Base-by-base conservation (phyloP, 2,329 filamentous ascomycete genomes). In the Ciborinia camelliae region DNA sequence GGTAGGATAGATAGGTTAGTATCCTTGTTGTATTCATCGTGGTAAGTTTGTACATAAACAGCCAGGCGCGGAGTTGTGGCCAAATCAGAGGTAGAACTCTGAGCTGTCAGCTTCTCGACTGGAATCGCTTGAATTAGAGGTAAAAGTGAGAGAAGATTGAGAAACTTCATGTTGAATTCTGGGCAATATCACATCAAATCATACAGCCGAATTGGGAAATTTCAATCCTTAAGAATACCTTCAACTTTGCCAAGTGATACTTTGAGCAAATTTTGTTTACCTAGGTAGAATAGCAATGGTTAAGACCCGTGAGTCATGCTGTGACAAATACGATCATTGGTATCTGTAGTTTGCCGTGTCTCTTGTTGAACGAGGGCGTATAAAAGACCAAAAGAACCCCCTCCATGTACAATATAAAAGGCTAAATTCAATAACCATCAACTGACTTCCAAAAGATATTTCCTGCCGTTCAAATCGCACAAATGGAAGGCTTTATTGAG, bases 31-130 rank as follows among this genome's bases (percentile, higher is more conserved):
- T 39, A 7, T 35, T 53, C 55, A 28, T 48, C 39, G 37, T 65
- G 52, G 15, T 51, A 64, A 15, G 55, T 65, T 51, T 66, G 65
- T 18, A 59, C 54, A 28, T 65, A 66, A 43, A 65, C 35, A 5
- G 58, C 54, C 4, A 66, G 43, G 2, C 65, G 62, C 18, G 63
- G 65, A 30, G 32, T 58, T 37, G n/a, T 48, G 45, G 41, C 18
- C n/a, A 47, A 9, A 41, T 37, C 35, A 26, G 3, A n/a, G 39
- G 23, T 12, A 47, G 20, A 63, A 15, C 15, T 57, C 6, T 53
- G 35, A 39, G 14, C 30, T 45, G 39, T 20, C 12, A 18, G n/a
- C 47, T 10, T n/a, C 12, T 30, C 28, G 18, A 63, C 23, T 54
- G 60, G 60, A 63, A 63, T 63, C 37, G 60, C 60, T 30, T 63